These are phyloP conservation scores for Exophiala sp. DNA, from an alignment of 2,329 filamentous ascomycete species.

Conservation along the genomic window DNA sequence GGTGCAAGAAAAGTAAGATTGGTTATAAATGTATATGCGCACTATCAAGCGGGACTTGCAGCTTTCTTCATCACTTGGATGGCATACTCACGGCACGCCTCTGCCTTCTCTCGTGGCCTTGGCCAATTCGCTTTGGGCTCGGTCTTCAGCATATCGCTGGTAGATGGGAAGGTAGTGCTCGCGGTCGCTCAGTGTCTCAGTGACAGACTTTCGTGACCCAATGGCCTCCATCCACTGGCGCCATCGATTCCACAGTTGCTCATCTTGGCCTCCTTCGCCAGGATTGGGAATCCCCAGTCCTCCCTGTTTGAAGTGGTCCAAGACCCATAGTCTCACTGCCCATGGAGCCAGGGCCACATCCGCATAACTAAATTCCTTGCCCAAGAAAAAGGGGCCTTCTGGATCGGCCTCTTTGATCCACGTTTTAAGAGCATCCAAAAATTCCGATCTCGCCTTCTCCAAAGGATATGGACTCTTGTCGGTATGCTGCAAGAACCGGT, in stretches of 20 bases:
- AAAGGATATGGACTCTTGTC: slow-evolving; percentile 40
- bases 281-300: slow-evolving; percentile 46
- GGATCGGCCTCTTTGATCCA: slow-evolving; percentile 59
- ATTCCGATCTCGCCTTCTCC: slow-evolving; percentile 52
- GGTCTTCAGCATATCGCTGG: slow-evolving; percentile 60
- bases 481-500: slow-evolving; percentile 53
- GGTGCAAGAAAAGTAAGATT: too few relatives aligned
- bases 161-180: slow-evolving; percentile 65
- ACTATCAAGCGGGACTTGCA: too few relatives aligned
- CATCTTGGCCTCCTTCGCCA: slow-evolving; percentile 49
- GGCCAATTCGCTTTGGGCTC: slow-evolving; percentile 55
- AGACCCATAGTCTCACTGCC: slow-evolving; percentile 65
- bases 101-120: slow-evolving; percentile 59
- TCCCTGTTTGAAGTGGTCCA: slow-evolving; percentile 64
- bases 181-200: slow-evolving; percentile 61
- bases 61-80: too few relatives aligned
- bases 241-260: slow-evolving; percentile 59
- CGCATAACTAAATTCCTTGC: slow-evolving; percentile 56
- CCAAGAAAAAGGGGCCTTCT: slow-evolving; percentile 62
- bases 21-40: too few relatives aligned
- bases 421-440: slow-evolving; percentile 53
- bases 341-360: slow-evolving; percentile 68
- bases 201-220: slow-evolving; percentile 55
- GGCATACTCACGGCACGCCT: slow-evolving; percentile 51
- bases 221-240: slow-evolving; percentile 58